Conservation (phyloP, 306 rosid species). For the Fragaria vesca region DNA sequence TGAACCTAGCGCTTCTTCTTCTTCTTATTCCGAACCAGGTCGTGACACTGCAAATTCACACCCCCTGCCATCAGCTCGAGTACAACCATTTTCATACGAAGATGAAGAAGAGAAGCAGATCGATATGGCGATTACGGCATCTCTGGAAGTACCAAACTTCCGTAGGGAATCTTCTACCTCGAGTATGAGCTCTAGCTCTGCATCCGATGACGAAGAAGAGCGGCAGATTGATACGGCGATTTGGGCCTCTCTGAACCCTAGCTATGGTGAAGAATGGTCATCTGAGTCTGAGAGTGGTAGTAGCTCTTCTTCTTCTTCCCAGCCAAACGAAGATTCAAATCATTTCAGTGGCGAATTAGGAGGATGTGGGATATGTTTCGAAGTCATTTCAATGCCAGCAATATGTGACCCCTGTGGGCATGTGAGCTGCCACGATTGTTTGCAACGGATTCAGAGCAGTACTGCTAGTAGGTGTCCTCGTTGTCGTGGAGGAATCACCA, state of each 20-base stretch:
- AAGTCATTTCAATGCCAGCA: background rate
- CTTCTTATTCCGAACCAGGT: background rate
- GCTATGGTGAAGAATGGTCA: background rate
- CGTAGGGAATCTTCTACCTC: background rate
- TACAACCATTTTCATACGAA: background rate
- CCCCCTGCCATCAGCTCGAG: background rate
- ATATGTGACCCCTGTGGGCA: background rate
- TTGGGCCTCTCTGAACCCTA: background rate
- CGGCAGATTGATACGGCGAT: background rate
- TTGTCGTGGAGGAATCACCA: background rate
- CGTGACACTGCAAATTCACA: background rate
- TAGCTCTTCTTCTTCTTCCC: background rate
- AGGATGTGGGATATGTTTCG: background rate
- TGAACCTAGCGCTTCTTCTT: too few relatives aligned
- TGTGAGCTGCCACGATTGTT: background rate
- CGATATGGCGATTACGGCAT: background rate
- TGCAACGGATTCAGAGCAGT: background rate
- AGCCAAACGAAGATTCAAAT: background rate
- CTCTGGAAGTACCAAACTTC: background rate
- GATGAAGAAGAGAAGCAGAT: background rate
- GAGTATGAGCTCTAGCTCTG: background rate
- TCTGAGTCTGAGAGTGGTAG: background rate
- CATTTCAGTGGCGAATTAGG: background rate
- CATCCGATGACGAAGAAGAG: background rate
- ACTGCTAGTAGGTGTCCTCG: background rate